phyloP scores from a whole-genome alignment of 768 basidiomycete species.

The Lactarius trivialis region DNA sequence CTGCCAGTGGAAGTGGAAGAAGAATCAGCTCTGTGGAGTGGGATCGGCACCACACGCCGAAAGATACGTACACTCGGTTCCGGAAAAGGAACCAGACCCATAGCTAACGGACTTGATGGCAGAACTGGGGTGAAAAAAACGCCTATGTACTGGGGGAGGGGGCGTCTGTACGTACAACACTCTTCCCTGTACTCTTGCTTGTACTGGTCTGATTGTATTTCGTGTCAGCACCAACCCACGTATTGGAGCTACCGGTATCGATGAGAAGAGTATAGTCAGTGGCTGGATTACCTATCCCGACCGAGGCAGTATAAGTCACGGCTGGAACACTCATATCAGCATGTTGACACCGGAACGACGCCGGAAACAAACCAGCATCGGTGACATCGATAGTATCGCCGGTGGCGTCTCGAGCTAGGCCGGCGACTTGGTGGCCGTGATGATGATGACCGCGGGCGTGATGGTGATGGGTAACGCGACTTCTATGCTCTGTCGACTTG shows the following conservation, averaged over 20 bases:
- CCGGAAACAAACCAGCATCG: conserved; percentile 37
- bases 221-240: conserved; percentile 50
- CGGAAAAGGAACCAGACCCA: conserved; percentile 18
- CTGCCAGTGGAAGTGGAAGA: no score
- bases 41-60: conserved; percentile 22
- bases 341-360: neutral
- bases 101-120: conserved; percentile 28
- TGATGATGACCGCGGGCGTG: conserved; percentile 21
- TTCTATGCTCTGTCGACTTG: conserved; percentile 24
- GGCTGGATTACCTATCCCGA: conserved; percentile 47
- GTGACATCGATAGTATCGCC: conserved; percentile 47
- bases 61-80: conserved; percentile 28
- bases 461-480: conserved; percentile 26
- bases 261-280: conserved; percentile 48
- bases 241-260: conserved; percentile 54
- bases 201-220: conserved; percentile 42
- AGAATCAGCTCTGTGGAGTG: neutral
- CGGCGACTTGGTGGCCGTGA: neutral
- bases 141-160: conserved; percentile 11
- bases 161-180: conserved; percentile 30
- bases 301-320: conserved; percentile 48
- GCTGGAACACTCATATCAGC: conserved; percentile 23
- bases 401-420: conserved; percentile 9
- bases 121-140: conserved; percentile 45
- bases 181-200: conserved; percentile 35